Base-by-base conservation (phyloP, 1,284 basidiomycete genomes). In the Leccinum ponderosum region DNA sequence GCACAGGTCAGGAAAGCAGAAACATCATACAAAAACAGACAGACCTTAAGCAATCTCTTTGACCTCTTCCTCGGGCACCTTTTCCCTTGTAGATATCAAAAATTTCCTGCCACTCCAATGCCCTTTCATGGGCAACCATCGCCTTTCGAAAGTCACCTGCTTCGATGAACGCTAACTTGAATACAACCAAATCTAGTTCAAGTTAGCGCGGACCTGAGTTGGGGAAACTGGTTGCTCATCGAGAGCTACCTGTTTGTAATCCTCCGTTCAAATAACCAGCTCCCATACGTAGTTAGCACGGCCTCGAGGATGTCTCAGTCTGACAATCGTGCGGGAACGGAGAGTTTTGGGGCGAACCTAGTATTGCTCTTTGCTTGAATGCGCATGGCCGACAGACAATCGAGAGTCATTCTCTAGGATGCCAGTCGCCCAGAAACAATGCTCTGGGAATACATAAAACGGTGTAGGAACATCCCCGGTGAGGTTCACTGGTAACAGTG, bases 31-130 rank as follows among this genome's bases (percentile, higher is more conserved):
- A 6, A 54, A 42, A 25, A 25, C 15, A 27, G n/a, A 74, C 83
- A 51, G 61, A 93, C 92, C 92, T 54, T 89, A 87, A 11, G 85
- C 90, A 71, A 87, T 86, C 2, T 82, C 82, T 17, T 78, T 73
- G 14, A 94, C 69, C 31, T 87, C 85, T 12, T 88, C 85, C 15
- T 77, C 73, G 0, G 78, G 60, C 14, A 80, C 63, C 12, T 77
- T 67, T 66, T 78, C 74, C 65, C 78, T 77, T 64, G 83, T 67
- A 1, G 17, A 97, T 77, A n/a, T 91, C 87, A 72, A 98, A 97
- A 0, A 96, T 79, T 67, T 95, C 93, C 67, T 91, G 87, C 95
- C 96, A 98, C 50, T 91, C 86, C 33, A 94, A 79, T 0, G 91
- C 91, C 61, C 89, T 90, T 73, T 96, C 94, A 67, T 94, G 88